Evolutionary conservation across 2,329 filamentous ascomycete genomes (phyloP), one percentile per base, ranked within the genome.

Genomic region (Sporothrix pseudoabietina): DNA sequence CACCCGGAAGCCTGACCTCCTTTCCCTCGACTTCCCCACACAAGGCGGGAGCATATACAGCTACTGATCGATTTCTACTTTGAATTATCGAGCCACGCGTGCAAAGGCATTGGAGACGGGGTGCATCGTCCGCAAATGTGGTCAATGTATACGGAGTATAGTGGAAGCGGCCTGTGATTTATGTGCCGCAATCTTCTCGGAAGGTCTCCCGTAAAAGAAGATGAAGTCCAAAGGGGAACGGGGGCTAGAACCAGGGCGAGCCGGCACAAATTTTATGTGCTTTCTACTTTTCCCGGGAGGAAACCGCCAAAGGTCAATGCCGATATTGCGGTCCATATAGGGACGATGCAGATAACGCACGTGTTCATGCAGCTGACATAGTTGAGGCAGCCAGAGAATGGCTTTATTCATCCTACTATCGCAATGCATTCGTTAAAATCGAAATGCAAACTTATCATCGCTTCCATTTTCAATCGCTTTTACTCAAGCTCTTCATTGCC

Each of bases 201-300:
- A 68, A 68, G 26, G 19, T 68, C 41, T 68, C 65, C 65, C 44
- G 44, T 49, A 32, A 66, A 32, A 16, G 41, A n/a, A n/a, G 30
- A 10, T 30, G 61, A 39, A 7, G 26, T 0, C 19, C 14, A 22
- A 63, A 26, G 19, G 32, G 59, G 35, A 22, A 22, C 9, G 26
- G 22, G 41, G 63, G 63, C 41, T 66, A 66, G 63, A 66, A 49
- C 41, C 35, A 44, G 59, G 10, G 1, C 35, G 35, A 41, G 35
- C 59, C n/a, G 35, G 39, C n/a, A 30, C 39, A 47, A 44, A 30
- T 7, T 22, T 30, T 14, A 5, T 66, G 39, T 6, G 12, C 5
- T 1, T 16, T 66, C 47, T 9, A 22, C 22, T 47, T 66, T 65
- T 66, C 61, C 39, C 61, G 61, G 61, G 39, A 47, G n/a, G 22